phyloP scores from a whole-genome alignment of 768 basidiomycete species.

The Leccinum ochraceum region DNA sequence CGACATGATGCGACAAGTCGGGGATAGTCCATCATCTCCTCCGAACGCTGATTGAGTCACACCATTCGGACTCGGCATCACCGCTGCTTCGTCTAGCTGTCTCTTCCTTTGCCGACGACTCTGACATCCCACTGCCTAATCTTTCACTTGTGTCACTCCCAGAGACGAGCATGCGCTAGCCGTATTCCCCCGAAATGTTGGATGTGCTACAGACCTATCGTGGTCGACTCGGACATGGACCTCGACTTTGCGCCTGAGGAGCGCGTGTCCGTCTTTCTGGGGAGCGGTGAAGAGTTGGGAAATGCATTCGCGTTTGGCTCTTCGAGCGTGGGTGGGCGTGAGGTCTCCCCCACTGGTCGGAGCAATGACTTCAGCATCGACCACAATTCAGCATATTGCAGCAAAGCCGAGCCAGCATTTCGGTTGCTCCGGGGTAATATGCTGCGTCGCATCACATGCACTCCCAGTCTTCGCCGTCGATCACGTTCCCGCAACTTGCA shows the following conservation, averaged over 20 bases:
- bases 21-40: no score
- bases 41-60: conserved; percentile 25
- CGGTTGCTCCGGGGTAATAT: conserved; percentile 22
- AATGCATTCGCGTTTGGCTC: conserved; percentile 44
- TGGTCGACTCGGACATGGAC: conserved; percentile 76
- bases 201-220: conserved; percentile 80
- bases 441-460: conserved; percentile 13
- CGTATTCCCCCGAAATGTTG: conserved; percentile 75
- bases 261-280: conserved; percentile 39
- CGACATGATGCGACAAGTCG: no score
- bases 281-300: conserved; percentile 39
- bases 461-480: conserved; percentile 38
- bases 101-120: conserved; percentile 31
- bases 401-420: conserved; percentile 40
- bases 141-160: conserved; percentile 38
- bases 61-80: conserved; percentile 34
- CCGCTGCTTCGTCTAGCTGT: conserved; percentile 25
- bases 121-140: conserved; percentile 27
- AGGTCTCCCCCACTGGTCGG: conserved; percentile 41
- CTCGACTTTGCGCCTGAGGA: conserved; percentile 70
- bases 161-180: conserved; percentile 56
- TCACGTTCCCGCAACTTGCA: conserved; percentile 54
- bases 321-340: conserved; percentile 15
- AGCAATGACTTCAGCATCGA: conserved; percentile 54
- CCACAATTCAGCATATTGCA: conserved; percentile 57